These are phyloP conservation scores for Strobilomyces dryophilus DNA, from an alignment of 768 basidiomycete genomes.

Conservation along the genomic window DNA sequence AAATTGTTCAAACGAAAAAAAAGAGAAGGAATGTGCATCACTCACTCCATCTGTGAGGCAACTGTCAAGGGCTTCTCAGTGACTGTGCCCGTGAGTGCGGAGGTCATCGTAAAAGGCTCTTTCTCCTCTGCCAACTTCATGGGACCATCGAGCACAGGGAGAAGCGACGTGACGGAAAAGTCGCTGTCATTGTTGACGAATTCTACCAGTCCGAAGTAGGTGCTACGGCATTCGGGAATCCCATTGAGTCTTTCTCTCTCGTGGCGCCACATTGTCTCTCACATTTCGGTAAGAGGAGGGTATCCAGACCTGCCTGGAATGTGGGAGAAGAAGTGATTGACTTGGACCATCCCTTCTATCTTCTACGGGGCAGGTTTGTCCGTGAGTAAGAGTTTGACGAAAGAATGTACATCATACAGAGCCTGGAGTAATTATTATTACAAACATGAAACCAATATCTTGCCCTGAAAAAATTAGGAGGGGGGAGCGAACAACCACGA, in stretches of 20 bases:
- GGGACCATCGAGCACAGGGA: not conserved
- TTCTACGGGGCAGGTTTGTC: constrained; percentile 1
- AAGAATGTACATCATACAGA: not conserved
- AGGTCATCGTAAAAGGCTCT: constrained; percentile 10
- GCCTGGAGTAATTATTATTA: no score
- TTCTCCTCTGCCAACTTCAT: constrained; percentile 1
- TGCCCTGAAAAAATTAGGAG: no score
- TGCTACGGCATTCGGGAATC: not conserved
- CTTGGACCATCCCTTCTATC: constrained; percentile 13
- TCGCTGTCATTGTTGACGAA: constrained; percentile 19
- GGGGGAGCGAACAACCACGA: no score
- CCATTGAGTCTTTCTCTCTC: not conserved
- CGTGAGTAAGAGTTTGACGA: constrained; percentile 9
- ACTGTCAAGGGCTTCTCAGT: constrained; percentile 12
- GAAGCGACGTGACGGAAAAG: constrained; percentile 8
- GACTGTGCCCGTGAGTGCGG: not conserved
- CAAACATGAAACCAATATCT: no score
- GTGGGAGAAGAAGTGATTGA: constrained; percentile 12
- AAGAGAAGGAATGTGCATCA: no score
- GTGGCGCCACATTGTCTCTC: constrained; percentile 5
- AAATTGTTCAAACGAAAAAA: not conserved
- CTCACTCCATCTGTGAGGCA: constrained; percentile 9
- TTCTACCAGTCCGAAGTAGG: constrained; percentile 13
- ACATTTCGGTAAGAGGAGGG: constrained; percentile 7
- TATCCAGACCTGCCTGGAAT: constrained; percentile 5